Percentiles rank a stretch among this genome's conserved stretches.
Conservation (phyloP, 306 rosid genomes). For the Corylus heterophylla region DNA sequence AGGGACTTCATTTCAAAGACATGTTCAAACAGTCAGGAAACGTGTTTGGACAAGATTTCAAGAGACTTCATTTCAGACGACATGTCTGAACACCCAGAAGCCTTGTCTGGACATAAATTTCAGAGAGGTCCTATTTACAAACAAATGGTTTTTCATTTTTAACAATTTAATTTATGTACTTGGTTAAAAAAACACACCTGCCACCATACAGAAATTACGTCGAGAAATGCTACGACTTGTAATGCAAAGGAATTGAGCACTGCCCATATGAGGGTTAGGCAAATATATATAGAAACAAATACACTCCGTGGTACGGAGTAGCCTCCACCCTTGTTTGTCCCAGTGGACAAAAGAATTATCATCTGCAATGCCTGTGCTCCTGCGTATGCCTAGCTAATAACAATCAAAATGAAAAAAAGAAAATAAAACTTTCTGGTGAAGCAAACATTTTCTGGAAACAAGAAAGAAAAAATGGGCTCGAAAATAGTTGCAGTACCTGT, state of each 20-base stretch:
- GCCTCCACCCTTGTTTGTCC: conserved; percentile 83
- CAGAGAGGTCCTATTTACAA: too few relatives aligned
- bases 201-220: conserved; percentile 85
- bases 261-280: conserved; percentile 78
- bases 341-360: conserved; percentile 65
- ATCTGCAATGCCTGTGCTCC: conserved; percentile 81
- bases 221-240: conserved; percentile 75
- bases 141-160: too few relatives aligned
- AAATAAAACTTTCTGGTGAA: too few relatives aligned
- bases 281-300: conserved; percentile 69
- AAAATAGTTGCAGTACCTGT: conserved; percentile 52
- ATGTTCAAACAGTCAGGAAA: too few relatives aligned
- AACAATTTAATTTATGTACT: background rate
- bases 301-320: conserved; percentile 75
- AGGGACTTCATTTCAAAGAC: too few relatives aligned
- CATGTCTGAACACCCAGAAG: too few relatives aligned
- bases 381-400: conserved; percentile 64
- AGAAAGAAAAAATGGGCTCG: background rate
- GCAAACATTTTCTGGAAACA: background rate
- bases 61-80: too few relatives aligned
- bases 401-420: conserved; percentile 3
- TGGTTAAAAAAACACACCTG: conserved; percentile 48
- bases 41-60: too few relatives aligned
- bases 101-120: too few relatives aligned
- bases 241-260: conserved; percentile 75